These are phyloP conservation scores for Penicillium argentinense DNA, from an alignment of 495 filamentous ascomycete species.

Conservation along the genomic window DNA sequence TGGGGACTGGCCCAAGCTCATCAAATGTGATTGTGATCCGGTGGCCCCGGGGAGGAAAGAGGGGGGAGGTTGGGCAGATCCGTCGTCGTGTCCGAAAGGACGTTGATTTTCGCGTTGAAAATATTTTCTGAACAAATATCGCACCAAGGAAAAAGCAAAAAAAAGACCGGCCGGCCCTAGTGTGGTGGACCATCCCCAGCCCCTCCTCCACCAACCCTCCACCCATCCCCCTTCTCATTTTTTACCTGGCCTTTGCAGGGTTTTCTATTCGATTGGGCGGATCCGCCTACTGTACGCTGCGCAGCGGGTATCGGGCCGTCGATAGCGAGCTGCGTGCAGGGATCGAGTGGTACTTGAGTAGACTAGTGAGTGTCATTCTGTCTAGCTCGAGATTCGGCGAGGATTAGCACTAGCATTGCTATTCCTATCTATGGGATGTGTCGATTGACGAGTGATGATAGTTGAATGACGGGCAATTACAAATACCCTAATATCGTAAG, in stretches of 20 bases:
- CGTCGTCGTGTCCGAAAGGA: neutral
- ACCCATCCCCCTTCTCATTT: neutral
- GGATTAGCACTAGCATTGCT: too few relatives aligned
- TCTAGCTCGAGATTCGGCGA: too few relatives aligned
- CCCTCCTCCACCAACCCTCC: neutral
- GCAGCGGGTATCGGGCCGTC: conserved; percentile 38
- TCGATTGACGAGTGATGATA: too few relatives aligned
- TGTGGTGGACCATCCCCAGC: too few relatives aligned
- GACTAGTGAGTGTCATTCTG: too few relatives aligned
- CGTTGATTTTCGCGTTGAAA: too few relatives aligned
- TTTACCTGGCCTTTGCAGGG: neutral
- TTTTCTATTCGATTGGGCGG: neutral
- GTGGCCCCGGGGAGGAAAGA: neutral
- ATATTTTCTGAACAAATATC: too few relatives aligned
- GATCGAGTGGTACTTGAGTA: too few relatives aligned
- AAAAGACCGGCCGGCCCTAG: too few relatives aligned
- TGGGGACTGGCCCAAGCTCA: neutral
- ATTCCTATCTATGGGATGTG: too few relatives aligned
- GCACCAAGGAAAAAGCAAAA: neutral
- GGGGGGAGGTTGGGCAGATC: neutral
- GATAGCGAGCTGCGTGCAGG: conserved; percentile 34
- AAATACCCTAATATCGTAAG: too few relatives aligned
- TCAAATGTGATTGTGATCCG: neutral
- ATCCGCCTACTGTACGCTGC: conserved; percentile 28
- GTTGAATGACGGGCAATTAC: too few relatives aligned